Base-by-base conservation (phyloP, 495 filamentous ascomycete genomes). In the Xylaria nigripes region DNA sequence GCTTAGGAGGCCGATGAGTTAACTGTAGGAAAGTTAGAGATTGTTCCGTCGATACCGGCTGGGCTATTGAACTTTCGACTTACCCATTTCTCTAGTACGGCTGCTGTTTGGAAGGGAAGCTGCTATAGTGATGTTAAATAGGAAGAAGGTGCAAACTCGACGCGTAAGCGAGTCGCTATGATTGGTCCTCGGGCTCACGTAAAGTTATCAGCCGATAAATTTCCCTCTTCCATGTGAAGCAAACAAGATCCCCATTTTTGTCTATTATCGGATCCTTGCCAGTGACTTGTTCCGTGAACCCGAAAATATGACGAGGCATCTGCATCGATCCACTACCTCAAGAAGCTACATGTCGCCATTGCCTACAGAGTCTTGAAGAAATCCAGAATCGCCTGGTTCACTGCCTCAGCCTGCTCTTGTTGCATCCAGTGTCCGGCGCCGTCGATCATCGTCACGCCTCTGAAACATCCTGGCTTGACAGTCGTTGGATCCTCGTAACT, bases 341-440 rank as follows among this genome's bases (percentile, higher is more conserved):
- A 30, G 27, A 5, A 42, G 19, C 8, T 1, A 2, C 32, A 40
- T 23, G 7, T 51, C 24, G 13, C 23, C 18, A 15, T 42, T 45
- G 25, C 18, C 10, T 50, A 25, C n/a, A 45, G 30, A 48, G 24
- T 65, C 8, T 50, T 38, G 47, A 79, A 61, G 49, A 83, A 76
- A 22, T 67, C 66, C 49, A 78, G 56, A 24, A 85, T 68, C 40
- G 73, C 76, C 50, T 72, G 63, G 10, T 71, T 64, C 36, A 83
- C 80, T 56, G 64, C 73, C 56, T 80, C 73, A 2, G 82, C 78
- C 61, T 79, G 66, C 66, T 86, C 84, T 64, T 87, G 83, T 56
- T 83, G 81, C 18, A 82, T 74, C 83, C 83, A 86, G 70, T 86
- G 83, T 15, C 81, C 82, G 34, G 79, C 82, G 0, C 77, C 72